Conservation (phyloP, 2,329 filamentous ascomycete genomes). For the Ophiostoma australiae region DNA sequence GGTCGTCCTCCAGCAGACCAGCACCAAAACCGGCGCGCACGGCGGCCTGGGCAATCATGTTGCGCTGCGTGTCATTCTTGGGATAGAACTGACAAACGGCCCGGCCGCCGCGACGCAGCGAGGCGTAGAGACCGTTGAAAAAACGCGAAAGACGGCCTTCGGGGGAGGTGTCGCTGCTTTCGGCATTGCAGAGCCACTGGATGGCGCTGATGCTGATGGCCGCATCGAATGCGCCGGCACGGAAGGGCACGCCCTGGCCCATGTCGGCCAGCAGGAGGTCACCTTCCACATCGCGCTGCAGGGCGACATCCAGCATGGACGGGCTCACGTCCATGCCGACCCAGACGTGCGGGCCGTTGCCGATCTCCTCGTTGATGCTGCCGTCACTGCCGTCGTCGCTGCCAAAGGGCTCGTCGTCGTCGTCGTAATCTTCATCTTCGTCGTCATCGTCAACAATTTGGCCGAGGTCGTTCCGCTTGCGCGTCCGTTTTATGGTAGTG, state of each 20-base stretch:
- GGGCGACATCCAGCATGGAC: slow-evolving; percentile 92
- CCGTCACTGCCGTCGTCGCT: slow-evolving; percentile 20
- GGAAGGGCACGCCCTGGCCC: slow-evolving; percentile 90
- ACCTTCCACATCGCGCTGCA: slow-evolving; percentile 87
- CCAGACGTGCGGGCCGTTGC: slow-evolving; percentile 87
- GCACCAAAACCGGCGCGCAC: slow-evolving; percentile 94
- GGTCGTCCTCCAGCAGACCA: slow-evolving; percentile 90
- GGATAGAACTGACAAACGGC: slow-evolving; percentile 98
- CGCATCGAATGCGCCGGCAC: slow-evolving; percentile 86
- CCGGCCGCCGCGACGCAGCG: slow-evolving; percentile 73
- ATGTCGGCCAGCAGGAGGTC: slow-evolving; percentile 94
- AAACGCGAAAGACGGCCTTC: slow-evolving; percentile 75
- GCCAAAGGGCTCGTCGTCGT: slow-evolving; percentile 10
- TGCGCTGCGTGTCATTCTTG: slow-evolving; percentile 85
- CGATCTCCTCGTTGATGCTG: slow-evolving; percentile 52
- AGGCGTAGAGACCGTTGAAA: slow-evolving; percentile 87
- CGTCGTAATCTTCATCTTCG: slow-evolving; percentile 9
- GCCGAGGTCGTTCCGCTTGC: slow-evolving; percentile 8
- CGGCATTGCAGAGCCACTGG: slow-evolving; percentile 98
- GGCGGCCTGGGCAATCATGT: slow-evolving; percentile 86
- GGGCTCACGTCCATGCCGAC: slow-evolving; percentile 94
- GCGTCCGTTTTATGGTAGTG: slow-evolving; percentile 21
- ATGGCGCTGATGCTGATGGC: slow-evolving; percentile 92
- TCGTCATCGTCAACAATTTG: background rate
- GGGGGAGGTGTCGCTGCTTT: slow-evolving; percentile 77